Percentiles rank a stretch among this genome's conserved stretches.
Conservation (phyloP, 805 yeast genomes). For the Isabelozyma gotoi region DNA sequence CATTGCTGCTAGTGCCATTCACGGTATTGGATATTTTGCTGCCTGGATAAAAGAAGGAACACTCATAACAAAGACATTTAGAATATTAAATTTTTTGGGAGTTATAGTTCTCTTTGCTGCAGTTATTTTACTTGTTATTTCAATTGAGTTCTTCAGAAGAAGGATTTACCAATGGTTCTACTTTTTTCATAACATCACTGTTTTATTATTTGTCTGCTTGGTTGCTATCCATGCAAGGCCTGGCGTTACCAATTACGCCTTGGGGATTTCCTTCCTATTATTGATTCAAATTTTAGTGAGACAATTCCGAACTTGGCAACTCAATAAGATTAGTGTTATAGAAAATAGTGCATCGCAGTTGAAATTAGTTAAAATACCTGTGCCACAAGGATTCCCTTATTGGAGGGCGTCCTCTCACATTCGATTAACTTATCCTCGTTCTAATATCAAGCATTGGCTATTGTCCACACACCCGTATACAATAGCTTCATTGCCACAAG, state of each 20-base stretch:
- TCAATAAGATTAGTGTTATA: constrained; percentile 13
- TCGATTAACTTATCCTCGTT: constrained; percentile 41
- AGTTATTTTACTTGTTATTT: constrained; percentile 39
- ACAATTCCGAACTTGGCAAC: constrained; percentile 14
- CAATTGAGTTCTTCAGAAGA: constrained; percentile 51
- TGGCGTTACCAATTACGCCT: constrained; percentile 44
- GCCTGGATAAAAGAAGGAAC: constrained; percentile 47
- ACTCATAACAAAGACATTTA: constrained; percentile 28
- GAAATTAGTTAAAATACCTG: constrained; percentile 18
- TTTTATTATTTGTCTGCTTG: constrained; percentile 44
- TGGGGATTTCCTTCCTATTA: constrained; percentile 14
- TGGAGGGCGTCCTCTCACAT: constrained; percentile 59
- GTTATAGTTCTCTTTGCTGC: constrained; percentile 38
- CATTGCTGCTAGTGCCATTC: constrained; percentile 44
- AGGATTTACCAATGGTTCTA: constrained; percentile 54
- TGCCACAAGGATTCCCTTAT: constrained; percentile 8
- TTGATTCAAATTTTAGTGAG: constrained; percentile 39
- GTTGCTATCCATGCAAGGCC: constrained; percentile 71
- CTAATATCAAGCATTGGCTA: constrained; percentile 35
- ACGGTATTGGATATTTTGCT: constrained; percentile 50
- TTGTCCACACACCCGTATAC: constrained; percentile 71
- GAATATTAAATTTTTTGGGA: constrained; percentile 52
- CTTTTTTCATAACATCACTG: constrained; percentile 52
- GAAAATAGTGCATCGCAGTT: constrained; percentile 15
- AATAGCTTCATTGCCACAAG: constrained; percentile 46